phyloP scores from a whole-genome alignment of 2,329 filamentous ascomycete genomes.

The Scedosporium minutisporum region DNA sequence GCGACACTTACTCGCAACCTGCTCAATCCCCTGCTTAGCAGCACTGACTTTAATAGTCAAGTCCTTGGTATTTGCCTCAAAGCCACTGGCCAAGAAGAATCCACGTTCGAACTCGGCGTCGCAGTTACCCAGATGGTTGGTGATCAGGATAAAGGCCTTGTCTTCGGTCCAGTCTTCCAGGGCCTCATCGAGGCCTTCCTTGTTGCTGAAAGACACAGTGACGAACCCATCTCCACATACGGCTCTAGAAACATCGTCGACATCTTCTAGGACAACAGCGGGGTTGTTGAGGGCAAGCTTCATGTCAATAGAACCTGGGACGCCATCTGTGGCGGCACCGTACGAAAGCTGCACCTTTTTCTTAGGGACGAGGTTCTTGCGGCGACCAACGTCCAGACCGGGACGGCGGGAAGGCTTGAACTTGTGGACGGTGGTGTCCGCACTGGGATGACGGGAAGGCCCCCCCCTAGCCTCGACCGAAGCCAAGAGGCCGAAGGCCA shows the following conservation, averaged over 20 bases:
- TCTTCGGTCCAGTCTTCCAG: constrained; percentile 11
- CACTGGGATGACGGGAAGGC: no score
- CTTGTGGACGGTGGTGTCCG: constrained; percentile 9
- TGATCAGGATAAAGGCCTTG: constrained; percentile 26
- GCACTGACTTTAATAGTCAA: constrained; percentile 22
- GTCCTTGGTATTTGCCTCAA: constrained; percentile 17
- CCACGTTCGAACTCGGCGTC: constrained; percentile 28
- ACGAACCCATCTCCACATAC: constrained; percentile 9
- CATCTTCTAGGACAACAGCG: constrained; percentile 14
- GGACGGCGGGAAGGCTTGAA: constrained; percentile 11
- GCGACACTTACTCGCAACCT: constrained; percentile 22
- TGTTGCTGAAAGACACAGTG: constrained; percentile 12
- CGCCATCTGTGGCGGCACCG: constrained; percentile 4
- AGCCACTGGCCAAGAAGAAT: constrained; percentile 23
- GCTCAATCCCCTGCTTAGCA: constrained; percentile 20
- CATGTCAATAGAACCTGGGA: constrained; percentile 14
- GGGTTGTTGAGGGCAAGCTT: constrained; percentile 12
- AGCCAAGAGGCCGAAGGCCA: background rate
- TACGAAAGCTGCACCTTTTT: constrained; percentile 12
- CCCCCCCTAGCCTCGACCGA: background rate
- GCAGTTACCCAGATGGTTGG: constrained; percentile 31
- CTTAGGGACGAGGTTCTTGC: constrained; percentile 12
- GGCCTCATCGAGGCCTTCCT: constrained; percentile 11
- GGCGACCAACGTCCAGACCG: constrained; percentile 9
- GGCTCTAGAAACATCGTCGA: constrained; percentile 11